Percentiles rank a stretch among this genome's conserved stretches.
Evolutionary conservation across 192 early-diverging fungal genomes (phyloP).

Genomic region (Powellomyces hirtus): DNA sequence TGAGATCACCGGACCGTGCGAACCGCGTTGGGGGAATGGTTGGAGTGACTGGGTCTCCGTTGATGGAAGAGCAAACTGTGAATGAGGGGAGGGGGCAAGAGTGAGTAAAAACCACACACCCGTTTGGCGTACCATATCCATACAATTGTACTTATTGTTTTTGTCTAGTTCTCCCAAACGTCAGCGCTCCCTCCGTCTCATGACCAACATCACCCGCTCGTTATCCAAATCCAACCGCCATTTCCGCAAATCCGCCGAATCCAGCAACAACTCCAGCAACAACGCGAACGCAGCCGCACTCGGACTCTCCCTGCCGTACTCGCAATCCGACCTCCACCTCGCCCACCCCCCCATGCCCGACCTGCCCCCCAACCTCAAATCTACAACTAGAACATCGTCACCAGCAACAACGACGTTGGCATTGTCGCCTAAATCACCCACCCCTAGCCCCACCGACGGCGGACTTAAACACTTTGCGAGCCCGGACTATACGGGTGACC

Average conservation of each 20-base stretch:
- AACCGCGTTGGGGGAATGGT: not conserved
- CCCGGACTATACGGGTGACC: conserved; percentile 27
- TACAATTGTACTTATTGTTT: not conserved
- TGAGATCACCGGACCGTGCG: not conserved
- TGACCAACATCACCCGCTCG: not conserved
- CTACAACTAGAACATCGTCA: too few relatives aligned
- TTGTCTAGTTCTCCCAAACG: not conserved
- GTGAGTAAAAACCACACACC: too few relatives aligned
- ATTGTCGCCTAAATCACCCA: too few relatives aligned
- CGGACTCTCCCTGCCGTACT: too few relatives aligned
- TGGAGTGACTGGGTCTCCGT: not conserved
- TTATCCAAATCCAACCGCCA: not conserved
- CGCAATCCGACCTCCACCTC: not conserved
- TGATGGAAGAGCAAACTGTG: too few relatives aligned
- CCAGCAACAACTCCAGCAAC: not conserved
- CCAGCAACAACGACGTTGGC: too few relatives aligned
- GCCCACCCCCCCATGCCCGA: too few relatives aligned
- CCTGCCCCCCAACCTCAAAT: too few relatives aligned
- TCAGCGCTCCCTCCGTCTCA: not conserved
- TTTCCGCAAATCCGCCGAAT: not conserved
- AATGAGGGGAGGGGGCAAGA: too few relatives aligned
- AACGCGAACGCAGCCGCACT: too few relatives aligned
- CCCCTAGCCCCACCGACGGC: too few relatives aligned
- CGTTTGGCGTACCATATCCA: not conserved
- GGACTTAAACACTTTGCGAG: not conserved